Evolutionary conservation across 305 asterid species (phyloP), one percentile per base, ranked within the genome.

Genomic region (Fraxinus latifolia): DNA sequence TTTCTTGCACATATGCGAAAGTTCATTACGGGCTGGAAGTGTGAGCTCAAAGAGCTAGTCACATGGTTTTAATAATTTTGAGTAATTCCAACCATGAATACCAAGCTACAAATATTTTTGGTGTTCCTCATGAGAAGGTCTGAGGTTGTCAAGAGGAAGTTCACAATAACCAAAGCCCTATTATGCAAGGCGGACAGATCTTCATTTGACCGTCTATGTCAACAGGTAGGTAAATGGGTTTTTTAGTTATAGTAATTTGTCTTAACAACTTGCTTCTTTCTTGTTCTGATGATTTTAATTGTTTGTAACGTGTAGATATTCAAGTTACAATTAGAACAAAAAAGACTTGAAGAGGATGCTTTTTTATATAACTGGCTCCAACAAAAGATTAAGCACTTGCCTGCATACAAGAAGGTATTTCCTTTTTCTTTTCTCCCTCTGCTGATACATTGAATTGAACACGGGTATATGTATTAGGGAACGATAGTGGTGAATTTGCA

Each of bases 341-440:
- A 90, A 87, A 91, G 97, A 88, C 76, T 92, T 81, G 93, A 91
- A 90, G 97, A 95, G 89, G 97, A 93, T 86, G 91, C 91, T 74
- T 90, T 87, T 80, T 94, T 91, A 75, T 95, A 90, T 87, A 92
- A 93, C 87, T 91, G 95, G 96, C 92, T 93, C 79, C 97, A 93
- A 82, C 94, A 91, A 80, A 97, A 91, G 85, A 91, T 95, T 76
- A 93, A 92, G 84, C 86, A 77, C 84, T 93, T 96, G 31, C 96
- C 97, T 21, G 97, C 96, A 29, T 92, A 93, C 93, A 90, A 90
- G 71, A 95, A 88, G 97, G 98, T 93, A 85, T 73, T 14, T 1
- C 23, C 19, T 21, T 42, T 74, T 29, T 32, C 11, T 21, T 36
- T n/a, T 7, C 36, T 33, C 12, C 12, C 5, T 23, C 23, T 25